phyloP scores from a whole-genome alignment of 139 green algal genomes.

The Dunaliella primolecta region DNA sequence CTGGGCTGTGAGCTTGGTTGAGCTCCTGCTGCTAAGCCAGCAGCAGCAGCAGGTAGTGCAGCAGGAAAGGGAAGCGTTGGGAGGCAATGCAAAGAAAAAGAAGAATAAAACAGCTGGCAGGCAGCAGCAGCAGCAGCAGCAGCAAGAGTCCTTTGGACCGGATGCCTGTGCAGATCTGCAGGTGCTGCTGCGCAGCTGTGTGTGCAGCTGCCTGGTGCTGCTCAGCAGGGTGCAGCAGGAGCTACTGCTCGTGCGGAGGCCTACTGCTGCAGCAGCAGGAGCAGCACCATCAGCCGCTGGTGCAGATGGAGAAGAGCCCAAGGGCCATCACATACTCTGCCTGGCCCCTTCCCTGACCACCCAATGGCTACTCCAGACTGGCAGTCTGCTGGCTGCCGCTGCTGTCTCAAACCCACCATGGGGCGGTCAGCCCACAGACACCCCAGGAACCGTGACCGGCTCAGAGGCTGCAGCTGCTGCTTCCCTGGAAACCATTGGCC shows the following conservation, averaged over 20 bases:
- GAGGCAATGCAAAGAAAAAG: not conserved
- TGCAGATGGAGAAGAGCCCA: not conserved
- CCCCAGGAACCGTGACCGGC: too few species aligned
- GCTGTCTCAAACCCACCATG: too few species aligned
- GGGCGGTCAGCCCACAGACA: too few species aligned
- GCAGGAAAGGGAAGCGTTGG: not conserved
- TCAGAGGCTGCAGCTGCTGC: too few species aligned
- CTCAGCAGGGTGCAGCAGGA: not conserved
- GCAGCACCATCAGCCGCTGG: not conserved
- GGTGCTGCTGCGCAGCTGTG: not conserved
- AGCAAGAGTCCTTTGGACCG: too few species aligned
- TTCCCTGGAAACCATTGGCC: too few species aligned
- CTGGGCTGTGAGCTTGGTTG: not conserved
- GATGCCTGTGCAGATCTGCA: not conserved
- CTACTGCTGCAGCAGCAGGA: not conserved
- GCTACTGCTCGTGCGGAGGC: not conserved
- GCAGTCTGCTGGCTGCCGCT: too few species aligned
- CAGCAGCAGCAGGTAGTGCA: not conserved
- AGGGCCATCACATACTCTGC: too few species aligned
- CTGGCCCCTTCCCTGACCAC: too few species aligned
- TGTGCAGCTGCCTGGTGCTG: not conserved
- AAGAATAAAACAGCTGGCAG: not conserved
- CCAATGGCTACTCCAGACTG: too few species aligned
- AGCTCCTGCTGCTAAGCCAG: not conserved
- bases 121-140: not conserved